These are phyloP conservation scores for Eucalyptus regnans DNA, from an alignment of 345 rosid species.

Conservation along the genomic window DNA sequence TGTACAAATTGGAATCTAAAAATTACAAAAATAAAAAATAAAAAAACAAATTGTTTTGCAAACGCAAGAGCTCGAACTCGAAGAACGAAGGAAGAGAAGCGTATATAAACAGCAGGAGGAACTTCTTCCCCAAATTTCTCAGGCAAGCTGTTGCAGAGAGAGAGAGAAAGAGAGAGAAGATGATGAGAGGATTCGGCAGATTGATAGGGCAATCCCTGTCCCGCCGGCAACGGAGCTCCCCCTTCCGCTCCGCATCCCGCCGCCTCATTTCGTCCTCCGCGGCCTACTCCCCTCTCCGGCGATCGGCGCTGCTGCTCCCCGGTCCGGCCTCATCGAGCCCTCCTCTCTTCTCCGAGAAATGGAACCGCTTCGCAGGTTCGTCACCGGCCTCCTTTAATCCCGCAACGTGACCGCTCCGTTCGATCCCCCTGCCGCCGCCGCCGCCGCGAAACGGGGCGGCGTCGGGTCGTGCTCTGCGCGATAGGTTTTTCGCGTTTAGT, in stretches of 20 bases:
- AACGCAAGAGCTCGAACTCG: not conserved
- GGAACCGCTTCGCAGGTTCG: not conserved
- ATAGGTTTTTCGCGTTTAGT: not conserved
- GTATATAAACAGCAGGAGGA: not conserved
- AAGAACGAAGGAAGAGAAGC: not conserved
- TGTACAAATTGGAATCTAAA: too few relatives aligned
- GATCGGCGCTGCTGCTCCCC: not conserved
- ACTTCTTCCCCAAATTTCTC: not conserved
- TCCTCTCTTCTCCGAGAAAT: constrained; percentile 1
- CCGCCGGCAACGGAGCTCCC: not conserved
- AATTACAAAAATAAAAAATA: too few relatives aligned
- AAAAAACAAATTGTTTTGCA: not conserved
- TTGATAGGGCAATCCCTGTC: constrained; percentile 1
- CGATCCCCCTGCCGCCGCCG: not conserved
- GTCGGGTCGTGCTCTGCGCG: not conserved
- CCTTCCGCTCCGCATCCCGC: constrained; percentile 5
- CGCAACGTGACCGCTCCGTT: not conserved
- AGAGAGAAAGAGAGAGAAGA: not conserved
- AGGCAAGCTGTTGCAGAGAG: not conserved
- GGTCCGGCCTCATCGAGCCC: not conserved
- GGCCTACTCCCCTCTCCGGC: not conserved
- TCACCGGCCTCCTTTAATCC: not conserved
- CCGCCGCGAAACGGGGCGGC: not conserved
- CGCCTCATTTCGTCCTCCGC: constrained; percentile 3
- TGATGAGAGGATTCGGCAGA: not conserved